Evolutionary conservation across 768 basidiomycete species (phyloP), one percentile per base, ranked within the genome.

Genomic region (Asterophora lycoperdoides): DNA sequence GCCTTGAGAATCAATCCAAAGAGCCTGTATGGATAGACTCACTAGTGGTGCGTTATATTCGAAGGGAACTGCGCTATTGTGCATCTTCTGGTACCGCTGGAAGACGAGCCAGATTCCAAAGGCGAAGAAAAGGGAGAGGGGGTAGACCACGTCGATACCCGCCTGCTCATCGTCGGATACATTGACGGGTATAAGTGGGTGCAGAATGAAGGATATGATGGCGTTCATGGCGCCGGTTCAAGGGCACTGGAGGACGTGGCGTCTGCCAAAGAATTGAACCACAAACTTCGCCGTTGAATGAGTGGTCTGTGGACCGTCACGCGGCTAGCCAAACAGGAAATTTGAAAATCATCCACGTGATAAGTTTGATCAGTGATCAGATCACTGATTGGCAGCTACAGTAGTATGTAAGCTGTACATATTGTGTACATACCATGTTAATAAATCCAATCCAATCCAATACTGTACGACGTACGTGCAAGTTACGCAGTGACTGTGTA

Each of bases 31-130:
- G 41, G 29, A 15, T 29, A 49, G n/a, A 64, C 72, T 44, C 61
- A 92, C 91, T 38, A 74, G 68, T 14, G 87, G 91, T 3, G 69
- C 58, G 18, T 68, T 68, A 60, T 77, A 73, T 33, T 69, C 61
- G 66, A 95, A 93, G 1, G 78, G 75, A 2, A 91, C 77, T 0
- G 88, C 81, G 41, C 81, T 81, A 60, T 89, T 93, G 54, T 79
- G 77, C 42, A 82, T 77, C 57, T 81, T 82, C 60, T 84, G 80
- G 64, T 89, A 85, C 35, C 87, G 81, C 68, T 80, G 72, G 57
- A 83, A 78, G 38, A 92, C 85, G 20, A 90, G 73, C 73, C 82
- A 90, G 52, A 92, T 89, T 36, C 89, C 88, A 50, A 86, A 71
- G 33, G 78, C 86, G 54, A 89, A 80, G 71, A 86, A 88, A 23